Conservation (phyloP, 257 asterid species). For the Thymus quinquecostatus region DNA sequence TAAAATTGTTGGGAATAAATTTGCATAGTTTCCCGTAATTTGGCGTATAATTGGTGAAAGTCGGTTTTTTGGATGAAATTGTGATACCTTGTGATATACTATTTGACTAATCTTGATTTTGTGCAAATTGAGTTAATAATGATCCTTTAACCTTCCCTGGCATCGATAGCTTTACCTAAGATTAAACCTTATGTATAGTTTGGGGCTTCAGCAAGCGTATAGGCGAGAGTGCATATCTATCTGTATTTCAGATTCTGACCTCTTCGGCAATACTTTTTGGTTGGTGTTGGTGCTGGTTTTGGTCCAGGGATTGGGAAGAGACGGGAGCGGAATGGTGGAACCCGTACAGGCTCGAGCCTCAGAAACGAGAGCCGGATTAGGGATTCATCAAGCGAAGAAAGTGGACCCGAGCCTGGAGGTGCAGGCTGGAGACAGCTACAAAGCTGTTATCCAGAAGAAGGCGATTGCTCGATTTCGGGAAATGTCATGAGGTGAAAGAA, state of each 20-base stretch:
- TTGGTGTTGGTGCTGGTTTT: conserved; percentile 44
- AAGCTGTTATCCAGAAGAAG: conserved; percentile 92
- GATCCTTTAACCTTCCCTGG: not conserved
- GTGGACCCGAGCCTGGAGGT: conserved; percentile 84
- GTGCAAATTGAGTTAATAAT: conserved; percentile 9
- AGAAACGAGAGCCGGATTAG: conserved; percentile 87
- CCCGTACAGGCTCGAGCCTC: conserved; percentile 83
- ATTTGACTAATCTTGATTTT: not conserved
- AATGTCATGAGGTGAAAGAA: conserved; percentile 61
- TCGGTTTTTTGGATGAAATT: no score
- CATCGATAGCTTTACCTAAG: not conserved
- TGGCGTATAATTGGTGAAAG: no score
- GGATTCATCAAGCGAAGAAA: conserved; percentile 83
- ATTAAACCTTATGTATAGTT: conserved; percentile 22
- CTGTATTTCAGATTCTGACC: conserved; percentile 43
- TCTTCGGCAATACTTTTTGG: conserved; percentile 38
- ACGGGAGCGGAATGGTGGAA: conserved; percentile 95
- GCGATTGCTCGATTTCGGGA: conserved; percentile 97
- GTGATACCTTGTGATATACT: no score
- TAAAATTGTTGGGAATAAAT: no score
- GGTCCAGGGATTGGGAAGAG: conserved; percentile 88
- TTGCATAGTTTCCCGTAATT: no score
- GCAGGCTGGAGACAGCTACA: conserved; percentile 97
- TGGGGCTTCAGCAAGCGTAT: conserved; percentile 30
- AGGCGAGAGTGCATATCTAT: conserved; percentile 34